These are phyloP conservation scores for Begonia peltatifolia DNA, from an alignment of 306 rosid genomes.

Conservation along the genomic window DNA sequence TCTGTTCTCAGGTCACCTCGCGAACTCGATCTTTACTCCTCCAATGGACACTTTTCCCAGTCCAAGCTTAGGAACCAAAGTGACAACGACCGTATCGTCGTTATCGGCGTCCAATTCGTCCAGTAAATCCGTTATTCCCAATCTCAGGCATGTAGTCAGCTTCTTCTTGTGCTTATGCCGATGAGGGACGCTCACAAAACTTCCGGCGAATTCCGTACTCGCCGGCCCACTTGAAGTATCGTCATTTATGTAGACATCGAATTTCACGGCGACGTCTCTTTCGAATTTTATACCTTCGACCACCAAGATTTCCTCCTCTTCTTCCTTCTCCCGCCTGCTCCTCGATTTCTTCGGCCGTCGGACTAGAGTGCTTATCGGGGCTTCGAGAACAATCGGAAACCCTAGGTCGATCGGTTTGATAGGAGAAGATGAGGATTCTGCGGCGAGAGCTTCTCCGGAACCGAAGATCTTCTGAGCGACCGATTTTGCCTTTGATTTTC, in stretches of 20 bases:
- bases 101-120: conserved; percentile 69
- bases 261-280: conserved; percentile 23
- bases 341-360: conserved; percentile 38
- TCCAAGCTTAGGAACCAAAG: conserved; percentile 55
- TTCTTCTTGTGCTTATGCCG: conserved; percentile 26
- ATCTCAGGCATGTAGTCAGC: conserved; percentile 22
- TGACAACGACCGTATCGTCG: conserved; percentile 53
- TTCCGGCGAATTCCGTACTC: conserved; percentile 68
- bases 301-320: conserved; percentile 31
- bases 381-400: conserved; percentile 35
- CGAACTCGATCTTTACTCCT: conserved; percentile 34
- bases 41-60: conserved; percentile 25
- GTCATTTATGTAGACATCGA: conserved; percentile 61
- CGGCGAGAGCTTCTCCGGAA: conserved; percentile 27
- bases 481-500: conserved; percentile 2
- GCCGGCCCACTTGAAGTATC: conserved; percentile 23
- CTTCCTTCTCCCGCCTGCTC: conserved; percentile 30
- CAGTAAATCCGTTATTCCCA: conserved; percentile 51
- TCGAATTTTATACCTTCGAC: conserved; percentile 46
- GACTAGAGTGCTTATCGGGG: conserved; percentile 25
- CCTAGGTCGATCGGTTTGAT: background rate
- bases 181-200: conserved; percentile 73
- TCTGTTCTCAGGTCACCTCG: no score
- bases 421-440: conserved; percentile 12
- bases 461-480: conserved; percentile 12